These are phyloP conservation scores for Talaromyces sp. DNA, from an alignment of 2,329 filamentous ascomycete species.

Conservation along the genomic window DNA sequence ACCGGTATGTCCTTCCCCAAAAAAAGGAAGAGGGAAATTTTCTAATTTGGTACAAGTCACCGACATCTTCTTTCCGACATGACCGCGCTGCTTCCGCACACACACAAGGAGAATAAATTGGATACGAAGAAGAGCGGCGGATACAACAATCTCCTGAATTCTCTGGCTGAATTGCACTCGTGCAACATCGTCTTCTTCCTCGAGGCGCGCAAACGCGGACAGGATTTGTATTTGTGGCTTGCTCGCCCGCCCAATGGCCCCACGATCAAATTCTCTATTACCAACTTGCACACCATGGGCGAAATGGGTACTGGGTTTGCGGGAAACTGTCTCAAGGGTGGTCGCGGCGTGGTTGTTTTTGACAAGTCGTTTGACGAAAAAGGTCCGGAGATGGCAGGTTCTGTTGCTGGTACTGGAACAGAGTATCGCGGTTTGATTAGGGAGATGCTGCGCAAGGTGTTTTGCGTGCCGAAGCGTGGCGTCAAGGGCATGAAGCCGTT, in stretches of 20 bases:
- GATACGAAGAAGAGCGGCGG: conserved; percentile 71
- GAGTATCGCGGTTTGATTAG: conserved; percentile 56
- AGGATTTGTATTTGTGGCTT: conserved; percentile 70
- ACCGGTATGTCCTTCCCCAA: conserved; percentile 56
- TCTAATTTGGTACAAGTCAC: conserved; percentile 55
- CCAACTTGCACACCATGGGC: conserved; percentile 84
- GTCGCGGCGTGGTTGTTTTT: conserved; percentile 84
- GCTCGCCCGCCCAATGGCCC: conserved; percentile 83
- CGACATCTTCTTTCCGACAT: conserved; percentile 90
- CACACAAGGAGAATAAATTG: conserved; percentile 91
- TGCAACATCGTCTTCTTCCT: conserved; percentile 95
- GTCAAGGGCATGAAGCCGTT: conserved; percentile 92
- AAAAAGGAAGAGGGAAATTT: not conserved
- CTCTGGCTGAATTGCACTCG: conserved; percentile 72
- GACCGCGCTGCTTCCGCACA: conserved; percentile 81
- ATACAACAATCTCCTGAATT: conserved; percentile 71
- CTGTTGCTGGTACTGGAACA: conserved; percentile 32
- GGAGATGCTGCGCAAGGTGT: conserved; percentile 83
- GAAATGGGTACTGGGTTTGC: conserved; percentile 68
- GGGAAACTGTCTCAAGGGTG: conserved; percentile 93
- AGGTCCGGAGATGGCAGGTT: conserved; percentile 65
- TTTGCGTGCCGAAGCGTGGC: conserved; percentile 78
- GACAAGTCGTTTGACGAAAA: conserved; percentile 78
- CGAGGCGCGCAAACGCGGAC: conserved; percentile 76
- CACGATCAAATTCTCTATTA: conserved; percentile 53